Conservation (phyloP, 2,329 filamentous ascomycete species). For the Acrocalymma vagum region DNA sequence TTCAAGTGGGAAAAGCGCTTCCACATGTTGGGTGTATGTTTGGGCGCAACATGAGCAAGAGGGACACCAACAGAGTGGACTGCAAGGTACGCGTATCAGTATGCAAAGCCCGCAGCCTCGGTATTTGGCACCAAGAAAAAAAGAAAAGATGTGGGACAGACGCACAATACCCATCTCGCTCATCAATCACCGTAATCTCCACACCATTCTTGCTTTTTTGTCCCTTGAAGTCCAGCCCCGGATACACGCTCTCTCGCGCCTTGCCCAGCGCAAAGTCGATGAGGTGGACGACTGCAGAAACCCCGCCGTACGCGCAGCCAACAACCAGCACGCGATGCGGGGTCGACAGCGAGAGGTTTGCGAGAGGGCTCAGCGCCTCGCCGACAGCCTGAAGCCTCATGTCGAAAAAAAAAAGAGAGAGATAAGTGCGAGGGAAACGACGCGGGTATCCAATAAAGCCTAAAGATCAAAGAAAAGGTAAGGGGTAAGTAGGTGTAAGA, state of each 20-base stretch:
- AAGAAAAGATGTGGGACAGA: too few species aligned
- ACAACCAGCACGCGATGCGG: conserved; percentile 65
- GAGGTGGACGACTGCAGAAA: conserved; percentile 72
- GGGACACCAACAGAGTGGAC: conserved; percentile 81
- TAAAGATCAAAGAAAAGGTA: conserved; percentile 3
- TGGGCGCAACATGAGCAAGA: conserved; percentile 70
- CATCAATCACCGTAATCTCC: conserved; percentile 78
- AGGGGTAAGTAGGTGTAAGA: conserved; percentile 7
- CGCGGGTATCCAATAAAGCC: conserved; percentile 17
- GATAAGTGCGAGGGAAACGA: conserved; percentile 1
- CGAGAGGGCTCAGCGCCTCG: conserved; percentile 27
- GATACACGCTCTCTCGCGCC: conserved; percentile 55
- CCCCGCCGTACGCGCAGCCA: conserved; percentile 77
- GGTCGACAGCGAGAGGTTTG: conserved; percentile 35
- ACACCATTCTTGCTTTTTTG: conserved; percentile 60
- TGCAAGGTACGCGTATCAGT: conserved; percentile 46
- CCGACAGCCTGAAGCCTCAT: conserved; percentile 40
- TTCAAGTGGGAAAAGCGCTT: conserved; percentile 72
- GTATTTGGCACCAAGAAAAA: conserved; percentile 21
- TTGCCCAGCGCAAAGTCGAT: conserved; percentile 70
- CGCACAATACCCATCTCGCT: conserved; percentile 85
- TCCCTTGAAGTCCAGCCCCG: conserved; percentile 45
- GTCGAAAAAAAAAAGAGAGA: conserved; percentile 20
- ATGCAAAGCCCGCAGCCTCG: conserved; percentile 20
- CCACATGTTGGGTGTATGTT: conserved; percentile 75